These are phyloP conservation scores for Septoria petroselini DNA, from an alignment of 2,329 filamentous ascomycete genomes.

Conservation along the genomic window DNA sequence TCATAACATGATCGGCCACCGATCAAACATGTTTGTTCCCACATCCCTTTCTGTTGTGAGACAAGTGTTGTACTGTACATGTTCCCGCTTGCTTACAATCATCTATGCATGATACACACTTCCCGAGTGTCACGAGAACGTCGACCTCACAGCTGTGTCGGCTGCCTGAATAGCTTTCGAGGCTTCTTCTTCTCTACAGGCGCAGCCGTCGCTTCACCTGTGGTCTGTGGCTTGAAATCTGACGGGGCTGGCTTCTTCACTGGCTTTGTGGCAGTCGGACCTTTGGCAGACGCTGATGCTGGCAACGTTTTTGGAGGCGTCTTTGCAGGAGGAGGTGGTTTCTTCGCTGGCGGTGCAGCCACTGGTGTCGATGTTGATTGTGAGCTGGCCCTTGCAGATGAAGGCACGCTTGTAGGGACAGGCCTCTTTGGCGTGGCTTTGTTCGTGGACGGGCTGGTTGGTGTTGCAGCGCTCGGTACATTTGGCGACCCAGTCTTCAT, in stretches of 20 bases:
- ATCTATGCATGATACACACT: background rate
- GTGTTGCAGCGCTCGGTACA: conserved; percentile 15
- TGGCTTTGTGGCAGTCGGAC: conserved; percentile 19
- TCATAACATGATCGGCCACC: background rate
- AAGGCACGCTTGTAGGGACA: conserved; percentile 5
- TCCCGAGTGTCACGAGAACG: background rate
- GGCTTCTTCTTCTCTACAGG: conserved; percentile 35
- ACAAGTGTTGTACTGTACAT: too few species aligned
- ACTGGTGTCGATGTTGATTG: conserved; percentile 11
- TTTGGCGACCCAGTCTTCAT: conserved; percentile 16
- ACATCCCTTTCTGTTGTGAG: background rate
- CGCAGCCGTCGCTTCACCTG: conserved; percentile 11
- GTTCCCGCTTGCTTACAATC: too few species aligned
- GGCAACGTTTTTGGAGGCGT: background rate
- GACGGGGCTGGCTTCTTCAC: conserved; percentile 25
- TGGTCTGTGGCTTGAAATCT: conserved; percentile 16
- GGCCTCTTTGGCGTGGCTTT: conserved; percentile 19
- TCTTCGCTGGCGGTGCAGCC: conserved; percentile 4
- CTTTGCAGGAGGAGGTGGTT: conserved; percentile 16
- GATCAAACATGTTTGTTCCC: background rate
- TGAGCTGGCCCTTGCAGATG: conserved; percentile 10
- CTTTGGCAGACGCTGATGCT: conserved; percentile 14
- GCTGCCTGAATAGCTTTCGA: conserved; percentile 26
- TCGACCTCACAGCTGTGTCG: conserved; percentile 10
- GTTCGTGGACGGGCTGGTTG: conserved; percentile 2